Conservation (phyloP, 495 filamentous ascomycete genomes). For the Saxispiralis lemnorum region DNA sequence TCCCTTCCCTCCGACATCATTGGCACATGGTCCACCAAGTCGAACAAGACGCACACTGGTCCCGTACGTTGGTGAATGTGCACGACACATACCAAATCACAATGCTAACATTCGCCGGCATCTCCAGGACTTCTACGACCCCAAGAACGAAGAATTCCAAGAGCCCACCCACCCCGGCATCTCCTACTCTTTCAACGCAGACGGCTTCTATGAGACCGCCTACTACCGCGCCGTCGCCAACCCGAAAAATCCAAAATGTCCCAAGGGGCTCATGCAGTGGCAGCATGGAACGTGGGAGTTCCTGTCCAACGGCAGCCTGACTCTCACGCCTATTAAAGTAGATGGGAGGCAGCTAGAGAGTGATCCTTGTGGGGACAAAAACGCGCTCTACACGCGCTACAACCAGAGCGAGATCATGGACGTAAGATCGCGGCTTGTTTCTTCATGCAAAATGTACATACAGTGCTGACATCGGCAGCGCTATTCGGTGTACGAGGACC, state of each 20-base stretch:
- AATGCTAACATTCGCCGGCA: too few species aligned
- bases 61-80: conserved; percentile 35
- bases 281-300: conserved; percentile 51
- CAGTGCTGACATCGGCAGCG: conserved; percentile 26
- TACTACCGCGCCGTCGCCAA: conserved; percentile 58
- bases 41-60: conserved; percentile 51
- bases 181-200: conserved; percentile 60
- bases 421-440: conserved; percentile 26
- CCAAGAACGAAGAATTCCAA: conserved; percentile 46
- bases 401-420: conserved; percentile 49
- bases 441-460: not conserved
- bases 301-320: conserved; percentile 39
- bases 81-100: not conserved
- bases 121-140: conserved; percentile 54
- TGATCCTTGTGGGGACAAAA: conserved; percentile 40
- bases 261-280: conserved; percentile 56
- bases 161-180: conserved; percentile 59
- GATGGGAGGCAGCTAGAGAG: conserved; percentile 60
- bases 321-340: conserved; percentile 42
- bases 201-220: conserved; percentile 58
- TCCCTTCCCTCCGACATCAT: not conserved
- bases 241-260: conserved; percentile 46
- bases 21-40: conserved; percentile 64
- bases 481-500: conserved; percentile 43
- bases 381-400: conserved; percentile 46